These are phyloP conservation scores for Corchorus capsularis DNA, from an alignment of 345 rosid genomes.

Conservation along the genomic window DNA sequence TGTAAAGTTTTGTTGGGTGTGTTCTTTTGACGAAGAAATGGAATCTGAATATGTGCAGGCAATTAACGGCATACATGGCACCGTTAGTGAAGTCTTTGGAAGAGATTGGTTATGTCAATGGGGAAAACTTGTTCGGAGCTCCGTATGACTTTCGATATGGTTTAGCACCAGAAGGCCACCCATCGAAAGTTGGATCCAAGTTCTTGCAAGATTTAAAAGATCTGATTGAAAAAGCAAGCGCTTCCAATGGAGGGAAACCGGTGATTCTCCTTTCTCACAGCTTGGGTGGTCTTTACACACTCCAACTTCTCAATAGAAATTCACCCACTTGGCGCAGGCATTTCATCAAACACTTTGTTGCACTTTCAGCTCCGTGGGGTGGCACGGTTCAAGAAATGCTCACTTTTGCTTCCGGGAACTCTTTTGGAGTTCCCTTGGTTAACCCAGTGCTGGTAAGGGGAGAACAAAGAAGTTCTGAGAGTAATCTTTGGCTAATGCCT, in stretches of 20 bases:
- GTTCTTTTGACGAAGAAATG: neutral
- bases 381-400: slow-evolving; percentile 64
- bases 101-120: slow-evolving; percentile 55
- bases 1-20: neutral
- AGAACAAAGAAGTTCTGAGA: slow-evolving; percentile 77
- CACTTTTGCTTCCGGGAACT: slow-evolving; percentile 67
- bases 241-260: slow-evolving; percentile 58
- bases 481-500: slow-evolving; percentile 89
- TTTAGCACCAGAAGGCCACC: slow-evolving; percentile 65
- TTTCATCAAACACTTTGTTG: slow-evolving; percentile 68
- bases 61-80: slow-evolving; percentile 64
- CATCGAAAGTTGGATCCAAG: slow-evolving; percentile 62
- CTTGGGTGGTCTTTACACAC: slow-evolving; percentile 79
- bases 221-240: slow-evolving; percentile 62
- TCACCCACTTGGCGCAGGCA: slow-evolving; percentile 61
- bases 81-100: slow-evolving; percentile 63
- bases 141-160: slow-evolving; percentile 94
- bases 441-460: slow-evolving; percentile 72
- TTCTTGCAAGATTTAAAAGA: slow-evolving; percentile 59
- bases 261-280: slow-evolving; percentile 80
- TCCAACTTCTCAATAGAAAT: slow-evolving; percentile 65
- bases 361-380: slow-evolving; percentile 87
- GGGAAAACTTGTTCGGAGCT: slow-evolving; percentile 70
- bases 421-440: slow-evolving; percentile 79
- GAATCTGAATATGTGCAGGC: slow-evolving; percentile 32